A percentile compares a stretch with the other conserved stretches of the same genome.
These are phyloP conservation scores for Fusarium solani-melongenae DNA, from an alignment of 2,329 filamentous ascomycete genomes.

Conservation along the genomic window DNA sequence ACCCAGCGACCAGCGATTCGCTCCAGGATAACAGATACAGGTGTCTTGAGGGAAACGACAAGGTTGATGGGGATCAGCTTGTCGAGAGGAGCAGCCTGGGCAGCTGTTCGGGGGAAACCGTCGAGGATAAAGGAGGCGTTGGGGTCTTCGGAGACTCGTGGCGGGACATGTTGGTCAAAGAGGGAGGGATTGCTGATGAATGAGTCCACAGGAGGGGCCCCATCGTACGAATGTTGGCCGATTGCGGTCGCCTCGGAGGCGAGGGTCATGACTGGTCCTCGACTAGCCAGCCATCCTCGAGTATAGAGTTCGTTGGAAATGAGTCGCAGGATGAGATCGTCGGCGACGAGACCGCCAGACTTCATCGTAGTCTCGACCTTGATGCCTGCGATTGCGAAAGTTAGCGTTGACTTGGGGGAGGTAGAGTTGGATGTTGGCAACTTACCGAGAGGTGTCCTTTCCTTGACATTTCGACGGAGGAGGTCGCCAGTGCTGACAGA, in stretches of 20 bases:
- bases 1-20: slow-evolving; percentile 94
- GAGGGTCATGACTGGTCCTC: slow-evolving; percentile 64
- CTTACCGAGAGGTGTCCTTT: slow-evolving; percentile 84
- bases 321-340: slow-evolving; percentile 89
- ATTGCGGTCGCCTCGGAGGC: slow-evolving; percentile 54
- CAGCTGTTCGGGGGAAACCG: slow-evolving; percentile 90
- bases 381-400: slow-evolving; percentile 70
- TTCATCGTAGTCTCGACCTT: slow-evolving; percentile 92
- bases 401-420: slow-evolving; percentile 6
- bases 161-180: slow-evolving; percentile 51
- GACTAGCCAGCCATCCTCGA: slow-evolving; percentile 81
- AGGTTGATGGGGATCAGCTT: slow-evolving; percentile 92
- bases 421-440: neutral
- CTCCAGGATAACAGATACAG: slow-evolving; percentile 85
- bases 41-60: slow-evolving; percentile 87
- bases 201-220: slow-evolving; percentile 49
- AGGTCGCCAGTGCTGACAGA: slow-evolving; percentile 95
- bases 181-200: slow-evolving; percentile 55
- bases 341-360: slow-evolving; percentile 87
- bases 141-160: slow-evolving; percentile 72
- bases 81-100: slow-evolving; percentile 83
- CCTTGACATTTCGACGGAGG: slow-evolving; percentile 91
- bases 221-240: slow-evolving; percentile 50
- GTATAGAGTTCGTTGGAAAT: slow-evolving; percentile 89
- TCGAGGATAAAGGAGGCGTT: slow-evolving; percentile 93